Evolutionary conservation across 192 early-diverging fungal species (phyloP), one percentile per base, ranked within the genome.

Genomic region (Umbelopsis isabellina): DNA sequence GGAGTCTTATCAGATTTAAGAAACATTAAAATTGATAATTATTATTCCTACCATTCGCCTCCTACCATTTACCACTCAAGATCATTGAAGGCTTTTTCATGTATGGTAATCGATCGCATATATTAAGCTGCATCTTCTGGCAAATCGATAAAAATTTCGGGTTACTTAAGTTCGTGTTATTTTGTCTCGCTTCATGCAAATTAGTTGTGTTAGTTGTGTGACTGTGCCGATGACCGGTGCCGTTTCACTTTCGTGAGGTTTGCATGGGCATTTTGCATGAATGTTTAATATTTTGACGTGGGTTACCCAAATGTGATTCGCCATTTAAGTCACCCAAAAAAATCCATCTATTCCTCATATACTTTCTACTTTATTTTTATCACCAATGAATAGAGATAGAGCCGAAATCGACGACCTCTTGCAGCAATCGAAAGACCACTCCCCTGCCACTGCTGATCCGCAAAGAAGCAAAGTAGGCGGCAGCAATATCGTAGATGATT

Each of bases 231-330:
- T 61, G 15, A 13, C 30, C 15, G 18, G 16, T 25, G 27, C 27
- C 2, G 55, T 61, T 61, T 61, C 55, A 61, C 23, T 16, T 25
- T 16, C 33, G 25, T 30, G 0, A 22, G 18, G 55, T 11, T 30
- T 61, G 55, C 55, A 61, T 27, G 55, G 55, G 55, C 55, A 61
- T 35, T 61, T 61, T 61, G 55, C 55, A 61, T 61, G 55, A 61
- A 61, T 61, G 55, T 61, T 61, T 35, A n/a, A 30, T 25, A 35
- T 61, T 30, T 61, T 35, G 27, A 35, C 25, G 12, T 35, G 55
- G 27, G 27, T 12, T 25, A 35, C 16, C 12, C 33, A 18, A 35
- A 35, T 16, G 18, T 12, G 55, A 35, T 37, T 3, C 25, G 37
- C 37, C 37, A 41, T 41, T 41, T 41, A 41, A 41, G 37, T 41